These are phyloP conservation scores for Ormosia semicastrata DNA, from an alignment of 306 rosid genomes.

Conservation along the genomic window DNA sequence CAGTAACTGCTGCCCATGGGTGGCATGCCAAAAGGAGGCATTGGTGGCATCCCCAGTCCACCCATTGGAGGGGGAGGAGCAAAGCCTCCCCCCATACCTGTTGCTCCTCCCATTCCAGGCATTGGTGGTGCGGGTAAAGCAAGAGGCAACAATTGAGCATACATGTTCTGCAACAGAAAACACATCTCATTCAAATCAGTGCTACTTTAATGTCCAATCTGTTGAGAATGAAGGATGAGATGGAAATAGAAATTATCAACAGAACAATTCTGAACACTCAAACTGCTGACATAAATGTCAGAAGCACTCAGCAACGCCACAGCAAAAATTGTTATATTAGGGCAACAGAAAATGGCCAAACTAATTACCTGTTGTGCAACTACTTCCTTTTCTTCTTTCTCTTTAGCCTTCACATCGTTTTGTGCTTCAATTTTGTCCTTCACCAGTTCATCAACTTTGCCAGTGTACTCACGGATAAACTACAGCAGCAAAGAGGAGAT, in stretches of 20 bases:
- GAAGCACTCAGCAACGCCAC: neutral
- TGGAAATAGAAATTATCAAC: neutral
- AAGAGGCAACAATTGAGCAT: conserved; percentile 96
- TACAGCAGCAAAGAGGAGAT: conserved; percentile 30
- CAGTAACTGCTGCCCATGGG: conserved; percentile 92
- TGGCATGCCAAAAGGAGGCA: conserved; percentile 99
- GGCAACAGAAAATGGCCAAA: neutral
- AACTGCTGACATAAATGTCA: neutral
- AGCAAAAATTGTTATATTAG: neutral
- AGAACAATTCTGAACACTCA: conserved; percentile 1
- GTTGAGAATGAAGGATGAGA: neutral
- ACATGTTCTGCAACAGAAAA: conserved; percentile 89
- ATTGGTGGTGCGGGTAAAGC: conserved; percentile 99
- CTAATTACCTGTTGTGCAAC: conserved; percentile 86
- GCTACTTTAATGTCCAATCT: neutral
- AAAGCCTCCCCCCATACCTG: conserved; percentile 87
- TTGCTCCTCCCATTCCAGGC: conserved; percentile 99
- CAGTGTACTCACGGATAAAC: conserved; percentile 96
- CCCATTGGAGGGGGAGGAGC: conserved; percentile 74
- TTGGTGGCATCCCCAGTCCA: conserved; percentile 97
- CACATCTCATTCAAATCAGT: conserved; percentile 17
- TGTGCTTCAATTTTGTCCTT: conserved; percentile 87
- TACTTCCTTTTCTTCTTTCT: conserved; percentile 90
- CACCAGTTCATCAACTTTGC: conserved; percentile 94
- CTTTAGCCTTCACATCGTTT: conserved; percentile 73